phyloP scores from a whole-genome alignment of 73 alveolate genomes.

The Paramecium pentaurelia region DNA sequence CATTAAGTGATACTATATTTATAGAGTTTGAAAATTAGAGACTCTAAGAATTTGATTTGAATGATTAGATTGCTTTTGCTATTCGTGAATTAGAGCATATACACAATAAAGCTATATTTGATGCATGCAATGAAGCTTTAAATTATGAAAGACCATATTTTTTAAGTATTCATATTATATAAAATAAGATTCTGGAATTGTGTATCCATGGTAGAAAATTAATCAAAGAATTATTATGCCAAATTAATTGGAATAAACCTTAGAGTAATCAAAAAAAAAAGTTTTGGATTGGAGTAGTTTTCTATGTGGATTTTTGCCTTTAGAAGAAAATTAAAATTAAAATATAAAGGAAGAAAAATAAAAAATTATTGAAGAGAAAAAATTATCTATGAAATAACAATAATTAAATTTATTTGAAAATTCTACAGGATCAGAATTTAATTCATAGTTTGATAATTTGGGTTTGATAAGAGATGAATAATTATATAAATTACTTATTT shows the following conservation, averaged over 20 bases:
- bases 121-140: constrained; percentile 75
- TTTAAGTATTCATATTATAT: background rate
- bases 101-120: constrained; percentile 79
- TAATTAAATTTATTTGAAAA: background rate
- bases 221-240: background rate
- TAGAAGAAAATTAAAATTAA: constrained; percentile 22
- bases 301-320: constrained; percentile 48
- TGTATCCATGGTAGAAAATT: constrained; percentile 53
- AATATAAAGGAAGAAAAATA: background rate
- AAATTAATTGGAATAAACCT: background rate
- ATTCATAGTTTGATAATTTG: constrained; percentile 7
- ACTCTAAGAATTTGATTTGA: background rate
- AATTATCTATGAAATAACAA: background rate
- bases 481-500: constrained; percentile 41
- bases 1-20: background rate
- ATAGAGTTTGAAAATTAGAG: background rate
- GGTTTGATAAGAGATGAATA: constrained; percentile 48
- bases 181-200: constrained; percentile 36
- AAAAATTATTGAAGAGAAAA: constrained; percentile 11
- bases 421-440: background rate
- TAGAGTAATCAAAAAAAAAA: background rate
- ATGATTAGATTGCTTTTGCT: background rate
- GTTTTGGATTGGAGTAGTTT: constrained; percentile 41
- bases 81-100: constrained; percentile 62
- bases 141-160: constrained; percentile 70